Percentiles rank a stretch among this genome's conserved stretches.
Evolutionary conservation across 768 basidiomycete species (phyloP).

Genomic region (Coprinopsis marcescibilis): DNA sequence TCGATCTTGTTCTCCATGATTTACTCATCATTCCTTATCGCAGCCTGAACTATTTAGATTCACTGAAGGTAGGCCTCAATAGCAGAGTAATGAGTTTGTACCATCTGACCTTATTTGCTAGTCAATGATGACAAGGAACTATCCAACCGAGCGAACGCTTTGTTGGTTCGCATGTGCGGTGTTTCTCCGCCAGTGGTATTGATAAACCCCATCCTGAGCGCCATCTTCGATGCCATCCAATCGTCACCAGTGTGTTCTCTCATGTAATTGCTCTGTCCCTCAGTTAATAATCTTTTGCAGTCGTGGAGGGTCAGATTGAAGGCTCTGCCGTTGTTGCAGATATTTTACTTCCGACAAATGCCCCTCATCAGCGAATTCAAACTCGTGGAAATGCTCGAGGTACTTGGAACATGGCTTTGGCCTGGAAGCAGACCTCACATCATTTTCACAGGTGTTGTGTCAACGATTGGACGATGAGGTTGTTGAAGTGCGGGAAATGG

Average conservation of each 20-base stretch:
- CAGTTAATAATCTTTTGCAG: slow-evolving; percentile 28
- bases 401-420: slow-evolving; percentile 17
- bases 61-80: slow-evolving; percentile 68
- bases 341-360: slow-evolving; percentile 85
- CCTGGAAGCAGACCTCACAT: not conserved
- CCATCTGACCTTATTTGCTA: slow-evolving; percentile 18
- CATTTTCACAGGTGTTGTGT: slow-evolving; percentile 56
- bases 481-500: slow-evolving; percentile 87
- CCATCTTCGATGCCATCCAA: slow-evolving; percentile 72
- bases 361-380: slow-evolving; percentile 74
- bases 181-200: slow-evolving; percentile 71
- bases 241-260: slow-evolving; percentile 55
- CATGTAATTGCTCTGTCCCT: not conserved
- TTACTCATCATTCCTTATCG: slow-evolving; percentile 8
- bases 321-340: slow-evolving; percentile 80
- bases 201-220: slow-evolving; percentile 61
- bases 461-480: slow-evolving; percentile 82
- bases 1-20: not conserved
- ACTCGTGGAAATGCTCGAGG: slow-evolving; percentile 78
- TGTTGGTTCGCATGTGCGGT: slow-evolving; percentile 82
- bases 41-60: slow-evolving; percentile 74
- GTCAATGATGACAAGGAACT: slow-evolving; percentile 76
- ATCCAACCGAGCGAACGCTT: slow-evolving; percentile 52
- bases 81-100: too few species aligned
- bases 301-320: slow-evolving; percentile 88